Conservation (phyloP, 2,329 filamentous ascomycete species). For the Alternaria postmessia region DNA sequence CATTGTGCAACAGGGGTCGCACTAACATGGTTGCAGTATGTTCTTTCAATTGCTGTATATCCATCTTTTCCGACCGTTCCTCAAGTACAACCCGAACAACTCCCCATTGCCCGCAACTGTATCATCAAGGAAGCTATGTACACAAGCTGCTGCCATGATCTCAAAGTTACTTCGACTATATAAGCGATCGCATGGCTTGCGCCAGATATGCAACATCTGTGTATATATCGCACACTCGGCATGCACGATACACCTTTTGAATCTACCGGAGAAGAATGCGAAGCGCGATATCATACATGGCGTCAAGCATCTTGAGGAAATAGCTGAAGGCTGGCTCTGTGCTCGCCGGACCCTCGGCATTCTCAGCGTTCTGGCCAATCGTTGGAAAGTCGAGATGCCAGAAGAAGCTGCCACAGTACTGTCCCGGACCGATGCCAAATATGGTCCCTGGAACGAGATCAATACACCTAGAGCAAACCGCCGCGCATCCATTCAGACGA, state of each 20-base stretch:
- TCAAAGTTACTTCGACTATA: slow-evolving; percentile 95
- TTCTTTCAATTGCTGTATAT: slow-evolving; percentile 97
- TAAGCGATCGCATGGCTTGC: slow-evolving; percentile 87
- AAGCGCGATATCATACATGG: slow-evolving; percentile 89
- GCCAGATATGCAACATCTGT: slow-evolving; percentile 94
- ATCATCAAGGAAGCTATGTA: slow-evolving; percentile 89
- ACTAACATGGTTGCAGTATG: slow-evolving; percentile 70
- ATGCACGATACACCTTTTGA: slow-evolving; percentile 92
- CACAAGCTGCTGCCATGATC: slow-evolving; percentile 85
- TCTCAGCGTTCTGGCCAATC: slow-evolving; percentile 81
- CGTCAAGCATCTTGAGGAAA: slow-evolving; percentile 90
- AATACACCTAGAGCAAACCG: slow-evolving; percentile 36
- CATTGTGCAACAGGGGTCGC: neutral
- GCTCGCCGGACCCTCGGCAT: slow-evolving; percentile 86
- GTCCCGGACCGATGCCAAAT: slow-evolving; percentile 80
- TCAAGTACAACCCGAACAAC: slow-evolving; percentile 83
- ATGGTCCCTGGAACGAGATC: slow-evolving; percentile 66
- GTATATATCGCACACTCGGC: slow-evolving; percentile 96
- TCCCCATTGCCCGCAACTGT: slow-evolving; percentile 88
- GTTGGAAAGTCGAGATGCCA: slow-evolving; percentile 88
- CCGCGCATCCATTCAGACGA: slow-evolving; percentile 25
- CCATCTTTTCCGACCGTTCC: slow-evolving; percentile 91
- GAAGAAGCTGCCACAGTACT: slow-evolving; percentile 81
- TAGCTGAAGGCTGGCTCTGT: slow-evolving; percentile 93
- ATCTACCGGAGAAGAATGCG: slow-evolving; percentile 90